Base-by-base conservation (phyloP, 1,139 yeast genomes). In the Groenewaldozyma sp. region DNA sequence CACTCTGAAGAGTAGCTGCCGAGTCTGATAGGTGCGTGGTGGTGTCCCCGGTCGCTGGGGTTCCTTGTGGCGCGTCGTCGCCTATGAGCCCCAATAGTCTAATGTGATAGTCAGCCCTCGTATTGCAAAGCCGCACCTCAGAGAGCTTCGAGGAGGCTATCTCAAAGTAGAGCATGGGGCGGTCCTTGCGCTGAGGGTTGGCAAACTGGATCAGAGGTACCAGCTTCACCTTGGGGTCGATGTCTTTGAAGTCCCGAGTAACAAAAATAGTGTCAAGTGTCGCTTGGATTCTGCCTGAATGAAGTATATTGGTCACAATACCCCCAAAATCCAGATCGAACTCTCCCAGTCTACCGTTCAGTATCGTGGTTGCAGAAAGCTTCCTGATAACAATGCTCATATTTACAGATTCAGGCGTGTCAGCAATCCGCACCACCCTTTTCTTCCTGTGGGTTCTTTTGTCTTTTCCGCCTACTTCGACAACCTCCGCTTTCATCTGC, bases 311-410 rank as follows among this genome's bases (percentile, higher is more conserved):
- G 7, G 42, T 28, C 34, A n/a, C 54, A 18, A 55, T 44, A n/a
- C 56, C 54, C 17, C 56, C 60, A 35, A 56, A 51, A 16, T 62
- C 64, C 31, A 52, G 28, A 26, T 50, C 46, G 31, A 53, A 39
- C 10, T 26, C 31, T 2, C 56, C 54, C 22, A 53, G 24, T n/a
- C 38, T 32, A 4, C 39, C 46, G 1, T 41, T 34, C n/a, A 43
- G 35, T 7, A 18, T 29, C 6, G 49, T 4, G 5, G 28, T 16
- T 20, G 41, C 35, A 7, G 45, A 44, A 16, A 43, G 28, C 21
- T 43, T 36, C 20, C 37, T 34, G 17, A 42, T 27, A 9, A 17
- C 19, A 11, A 29, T 29, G 6, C n/a, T 5, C 11, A 35, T 19
- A 5, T 38, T 24, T 9, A 37, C 24, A 3, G 39, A 34, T 3